Base-by-base conservation (phyloP, 2,329 filamentous ascomycete species). In the Escovopsis sp. region DNA sequence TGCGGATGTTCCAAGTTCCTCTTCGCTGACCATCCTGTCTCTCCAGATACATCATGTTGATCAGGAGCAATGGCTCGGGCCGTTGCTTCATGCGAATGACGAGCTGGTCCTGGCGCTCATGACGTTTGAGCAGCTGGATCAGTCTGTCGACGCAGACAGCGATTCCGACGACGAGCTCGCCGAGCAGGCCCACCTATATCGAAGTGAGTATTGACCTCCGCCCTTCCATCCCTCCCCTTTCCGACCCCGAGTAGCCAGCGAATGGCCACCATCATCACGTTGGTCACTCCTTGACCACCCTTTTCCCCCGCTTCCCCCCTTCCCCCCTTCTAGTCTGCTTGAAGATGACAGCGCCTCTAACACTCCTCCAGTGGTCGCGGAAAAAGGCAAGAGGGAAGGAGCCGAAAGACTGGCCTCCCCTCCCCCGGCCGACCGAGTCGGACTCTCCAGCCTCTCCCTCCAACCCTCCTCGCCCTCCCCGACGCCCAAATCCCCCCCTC, bases 81-180 rank as follows among this genome's bases (percentile, higher is more conserved):
- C 84, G 41, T 68, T 98, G 4, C 76, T 98, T 14, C 84, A 90
- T 49, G 87, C 88, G 43, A 96, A 98, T 49, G 90, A 98, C 48
- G 83, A 93, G 56, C 76, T 98, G n/a, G 83, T 96, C 28, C 79
- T 79, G 41, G 85, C 87, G 2, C 68, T 98, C 38, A 94, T 93
- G 73, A 82, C 86, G 0, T 98, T 86, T 51, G 88, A 96, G 57
- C 83, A 94, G 47, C 72, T 96, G 43, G 88, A 98, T 52, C 76
- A 79, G 41, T 86, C 82, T 33, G 81, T 88, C 43, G 80, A 85
- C 44, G 75, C 76, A 5, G 76, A 81, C 50, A 79, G 74, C 44
- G 76, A 81, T 53, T 79, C 74, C 2, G 76, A 80, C 38, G 75
- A 79, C 41, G 79, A 73, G 46, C 53, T 73, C 28, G 73, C 77